These are phyloP conservation scores for Phaseolus lunatus DNA, from an alignment of 306 rosid species.

Conservation along the genomic window DNA sequence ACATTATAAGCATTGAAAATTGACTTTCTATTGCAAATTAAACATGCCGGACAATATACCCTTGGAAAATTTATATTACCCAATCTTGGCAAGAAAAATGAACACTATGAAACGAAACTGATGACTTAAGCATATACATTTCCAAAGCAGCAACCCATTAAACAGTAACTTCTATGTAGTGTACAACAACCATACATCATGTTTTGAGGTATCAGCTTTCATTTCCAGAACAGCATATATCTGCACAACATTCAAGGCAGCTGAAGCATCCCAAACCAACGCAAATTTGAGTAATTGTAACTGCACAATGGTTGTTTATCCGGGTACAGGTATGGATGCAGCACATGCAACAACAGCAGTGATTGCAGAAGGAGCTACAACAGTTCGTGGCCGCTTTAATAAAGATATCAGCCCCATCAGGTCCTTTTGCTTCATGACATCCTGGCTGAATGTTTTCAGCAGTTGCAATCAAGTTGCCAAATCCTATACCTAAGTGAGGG, in stretches of 20 bases:
- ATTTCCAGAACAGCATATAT: constrained; percentile 51
- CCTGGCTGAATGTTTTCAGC: constrained; percentile 70
- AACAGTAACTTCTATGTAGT: constrained; percentile 14
- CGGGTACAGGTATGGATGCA: constrained; percentile 61
- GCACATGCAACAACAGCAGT: constrained; percentile 74
- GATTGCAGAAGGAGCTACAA: constrained; percentile 52
- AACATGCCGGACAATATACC: constrained; percentile 13
- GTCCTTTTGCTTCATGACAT: constrained; percentile 51
- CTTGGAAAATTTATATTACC: neutral
- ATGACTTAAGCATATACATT: constrained; percentile 24
- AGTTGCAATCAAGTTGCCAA: constrained; percentile 79
- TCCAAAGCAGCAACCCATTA: neutral
- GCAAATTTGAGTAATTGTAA: constrained; percentile 61
- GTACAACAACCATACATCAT: constrained; percentile 17
- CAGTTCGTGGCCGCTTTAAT: constrained; percentile 70
- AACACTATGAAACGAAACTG: constrained; percentile 32
- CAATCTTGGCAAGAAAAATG: neutral
- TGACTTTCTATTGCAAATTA: constrained; percentile 36
- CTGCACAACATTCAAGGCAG: constrained; percentile 70
- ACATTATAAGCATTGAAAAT: constrained; percentile 4
- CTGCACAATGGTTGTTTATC: constrained; percentile 67
- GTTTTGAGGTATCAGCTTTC: constrained; percentile 36
- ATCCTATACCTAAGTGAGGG: constrained; percentile 62
- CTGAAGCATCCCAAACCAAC: constrained; percentile 69
- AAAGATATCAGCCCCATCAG: constrained; percentile 74